Base-by-base conservation (phyloP, 768 basidiomycete genomes). In the Serendipita sp. region DNA sequence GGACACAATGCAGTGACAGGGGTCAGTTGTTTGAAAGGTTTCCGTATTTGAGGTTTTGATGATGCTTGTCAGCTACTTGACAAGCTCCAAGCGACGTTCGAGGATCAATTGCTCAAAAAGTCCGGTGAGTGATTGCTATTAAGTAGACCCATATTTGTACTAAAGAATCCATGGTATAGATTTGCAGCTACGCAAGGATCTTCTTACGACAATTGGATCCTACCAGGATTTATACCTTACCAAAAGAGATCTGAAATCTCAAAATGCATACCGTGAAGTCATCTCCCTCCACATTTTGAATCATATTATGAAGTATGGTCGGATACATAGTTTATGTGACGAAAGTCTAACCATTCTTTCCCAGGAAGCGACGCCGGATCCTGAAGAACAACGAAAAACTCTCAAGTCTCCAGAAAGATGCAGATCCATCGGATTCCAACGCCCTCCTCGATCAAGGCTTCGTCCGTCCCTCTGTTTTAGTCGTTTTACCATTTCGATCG, bases 341-440 rank as follows among this genome's bases (percentile, higher is more conserved):
- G 7, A 10, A 34, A 51, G 23, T 32, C 66, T 65, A 65, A n/a
- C 41, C 3, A 38, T 44, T 10, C 18, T 1, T n/a, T 1, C 23
- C 23, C 70, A 98, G 94, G 78, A 96, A 94, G 70, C 90, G 95
- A 23, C 85, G 89, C 16, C 82, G 83, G 7, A 81, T 99, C 38
- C 78, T 97, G 1, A 94, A 94, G 74, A 97, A 94, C 74, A 98
- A 97, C 70, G 91, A 95, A 68, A 88, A 88, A 45, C 79, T 97
- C n/a, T 79, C 88, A 0, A 82, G 85, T 68, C 83, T 85, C 8
- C 74, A 80, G 8, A 86, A 89, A 73, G 72, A 79, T 15, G 74
- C 76, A 4, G 77, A 83, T 28, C 78, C 81, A 1, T 85, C 85
- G 1, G 83, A 86, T 74, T 67, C 72, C 30, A 84, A 90, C 66